phyloP scores from a whole-genome alignment of 306 rosid species.

The Rosa rugosa region DNA sequence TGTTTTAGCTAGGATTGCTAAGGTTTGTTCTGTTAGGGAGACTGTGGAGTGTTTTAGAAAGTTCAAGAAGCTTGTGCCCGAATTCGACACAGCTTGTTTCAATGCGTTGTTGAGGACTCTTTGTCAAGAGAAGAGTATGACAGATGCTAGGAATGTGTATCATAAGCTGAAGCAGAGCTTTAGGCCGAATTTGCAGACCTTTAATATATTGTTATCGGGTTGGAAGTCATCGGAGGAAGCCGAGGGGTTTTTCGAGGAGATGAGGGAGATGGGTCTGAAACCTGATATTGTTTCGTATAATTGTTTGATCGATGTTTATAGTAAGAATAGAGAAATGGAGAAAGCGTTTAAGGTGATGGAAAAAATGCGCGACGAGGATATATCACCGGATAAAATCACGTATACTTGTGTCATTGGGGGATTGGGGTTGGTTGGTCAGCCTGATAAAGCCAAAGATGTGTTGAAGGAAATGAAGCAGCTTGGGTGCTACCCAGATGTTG shows the following conservation, averaged over 20 bases:
- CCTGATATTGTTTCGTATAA: conserved; percentile 85
- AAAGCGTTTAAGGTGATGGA: conserved; percentile 71
- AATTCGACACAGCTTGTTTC: conserved; percentile 55
- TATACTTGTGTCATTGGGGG: conserved; percentile 82
- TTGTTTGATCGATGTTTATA: conserved; percentile 76
- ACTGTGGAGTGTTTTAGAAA: conserved; percentile 74
- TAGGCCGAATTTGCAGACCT: conserved; percentile 71
- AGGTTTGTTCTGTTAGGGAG: conserved; percentile 74
- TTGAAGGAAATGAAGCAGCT: conserved; percentile 89
- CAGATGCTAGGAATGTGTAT: conserved; percentile 88
- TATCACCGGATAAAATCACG: conserved; percentile 68
- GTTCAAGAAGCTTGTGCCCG: conserved; percentile 70
- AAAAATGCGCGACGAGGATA: conserved; percentile 55
- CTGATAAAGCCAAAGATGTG: conserved; percentile 69
- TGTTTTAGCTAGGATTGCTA: conserved; percentile 71
- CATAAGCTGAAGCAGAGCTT: conserved; percentile 67
- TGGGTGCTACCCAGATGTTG: conserved; percentile 77
- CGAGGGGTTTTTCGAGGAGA: conserved; percentile 75
- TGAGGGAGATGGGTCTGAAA: conserved; percentile 66
- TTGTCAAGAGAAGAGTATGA: conserved; percentile 94
- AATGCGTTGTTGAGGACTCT: conserved; percentile 78
- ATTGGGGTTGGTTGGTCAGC: conserved; percentile 82
- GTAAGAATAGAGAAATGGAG: conserved; percentile 66
- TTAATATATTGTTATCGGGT: conserved; percentile 75
- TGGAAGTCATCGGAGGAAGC: conserved; percentile 90